A percentile compares a stretch with the other conserved stretches of the same genome.
Evolutionary conservation across 257 asterid genomes (phyloP).

Genomic region (Mitragyna speciosa): DNA sequence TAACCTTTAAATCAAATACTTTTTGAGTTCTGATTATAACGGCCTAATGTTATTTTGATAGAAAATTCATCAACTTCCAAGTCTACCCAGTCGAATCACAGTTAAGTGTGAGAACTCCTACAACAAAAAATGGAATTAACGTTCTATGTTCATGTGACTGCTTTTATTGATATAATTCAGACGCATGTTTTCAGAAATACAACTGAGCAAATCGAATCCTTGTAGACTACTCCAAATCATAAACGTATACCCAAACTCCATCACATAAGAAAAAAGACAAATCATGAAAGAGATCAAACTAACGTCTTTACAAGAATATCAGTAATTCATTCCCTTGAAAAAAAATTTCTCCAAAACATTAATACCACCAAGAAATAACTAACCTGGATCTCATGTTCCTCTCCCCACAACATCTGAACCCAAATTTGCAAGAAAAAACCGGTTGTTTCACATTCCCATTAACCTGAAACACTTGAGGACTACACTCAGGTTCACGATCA

Average conservation of each 20-base stretch:
- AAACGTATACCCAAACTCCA: not conserved
- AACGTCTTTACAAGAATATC: no score
- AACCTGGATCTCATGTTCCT: slow-evolving; percentile 83
- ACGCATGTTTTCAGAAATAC: not conserved
- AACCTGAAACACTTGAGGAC: slow-evolving; percentile 95
- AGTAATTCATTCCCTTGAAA: not conserved
- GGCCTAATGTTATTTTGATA: not conserved
- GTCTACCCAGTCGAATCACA: not conserved
- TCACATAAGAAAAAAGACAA: not conserved
- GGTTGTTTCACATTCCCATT: slow-evolving; percentile 89
- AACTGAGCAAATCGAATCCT: no score
- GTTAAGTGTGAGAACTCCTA: not conserved
- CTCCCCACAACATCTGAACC: slow-evolving; percentile 66
- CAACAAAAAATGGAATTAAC: not conserved
- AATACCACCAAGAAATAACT: not conserved
- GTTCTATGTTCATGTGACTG: not conserved
- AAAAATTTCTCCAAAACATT: not conserved
- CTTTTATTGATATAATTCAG: no score
- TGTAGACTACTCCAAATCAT: no score
- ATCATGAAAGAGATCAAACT: not conserved
- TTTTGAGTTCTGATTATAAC: not conserved
- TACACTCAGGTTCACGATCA: slow-evolving; percentile 96
- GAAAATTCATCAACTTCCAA: not conserved
- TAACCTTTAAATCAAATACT: not conserved
- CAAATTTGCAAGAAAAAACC: slow-evolving; percentile 88